These are phyloP conservation scores for Collybiopsis luxurians DNA, from an alignment of 768 basidiomycete species.

Conservation along the genomic window DNA sequence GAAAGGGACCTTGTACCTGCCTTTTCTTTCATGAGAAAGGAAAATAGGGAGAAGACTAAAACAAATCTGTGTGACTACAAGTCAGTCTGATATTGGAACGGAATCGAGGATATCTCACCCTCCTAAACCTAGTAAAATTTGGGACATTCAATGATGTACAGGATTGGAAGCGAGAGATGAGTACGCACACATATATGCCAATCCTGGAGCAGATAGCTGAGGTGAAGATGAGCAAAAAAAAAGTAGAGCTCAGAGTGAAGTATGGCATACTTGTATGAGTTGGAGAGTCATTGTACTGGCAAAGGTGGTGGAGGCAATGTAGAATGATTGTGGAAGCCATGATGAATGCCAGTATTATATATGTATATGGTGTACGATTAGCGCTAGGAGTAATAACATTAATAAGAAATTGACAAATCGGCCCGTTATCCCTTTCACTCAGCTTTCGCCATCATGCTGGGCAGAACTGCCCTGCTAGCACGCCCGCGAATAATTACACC, in stretches of 20 bases:
- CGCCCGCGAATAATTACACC: constrained; percentile 30
- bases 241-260: constrained; percentile 17
- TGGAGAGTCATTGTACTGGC: too few relatives aligned
- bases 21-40: constrained; percentile 80
- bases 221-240: constrained; percentile 14
- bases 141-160: not conserved
- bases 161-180: not conserved
- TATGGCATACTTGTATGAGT: not conserved
- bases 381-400: too few relatives aligned
- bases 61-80: constrained; percentile 20
- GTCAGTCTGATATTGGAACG: too few relatives aligned
- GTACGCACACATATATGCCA: constrained; percentile 52
- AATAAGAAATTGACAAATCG: too few relatives aligned
- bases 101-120: constrained; percentile 6
- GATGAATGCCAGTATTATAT: too few relatives aligned
- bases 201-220: constrained; percentile 51
- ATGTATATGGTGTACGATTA: too few relatives aligned
- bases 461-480: constrained; percentile 17
- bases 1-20: constrained; percentile 29
- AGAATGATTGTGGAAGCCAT: too few relatives aligned
- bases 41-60: constrained; percentile 72
- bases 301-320: too few relatives aligned
- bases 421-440: too few relatives aligned
- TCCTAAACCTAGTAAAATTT: not conserved
- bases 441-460: constrained; percentile 5